Evolutionary conservation across 768 basidiomycete genomes (phyloP), one percentile per base, ranked within the genome.

Genomic region (Cyclocybe aegerita): DNA sequence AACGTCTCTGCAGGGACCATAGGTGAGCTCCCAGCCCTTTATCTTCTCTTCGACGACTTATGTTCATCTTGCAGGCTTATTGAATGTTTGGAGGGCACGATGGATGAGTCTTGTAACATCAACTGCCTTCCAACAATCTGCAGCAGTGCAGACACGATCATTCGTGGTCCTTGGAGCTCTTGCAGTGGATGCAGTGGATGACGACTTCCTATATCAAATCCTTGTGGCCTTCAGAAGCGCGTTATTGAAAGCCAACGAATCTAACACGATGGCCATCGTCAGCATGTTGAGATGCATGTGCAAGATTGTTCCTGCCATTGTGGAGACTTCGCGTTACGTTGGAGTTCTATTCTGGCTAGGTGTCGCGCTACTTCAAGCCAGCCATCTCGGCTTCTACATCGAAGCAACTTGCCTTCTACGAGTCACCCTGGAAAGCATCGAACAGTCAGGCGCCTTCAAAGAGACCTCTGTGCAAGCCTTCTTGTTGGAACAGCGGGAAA

Each of bases 161-260:
- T 96, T 95, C 65, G 80, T 89, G 31, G 83, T 88, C 3, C 78
- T 97, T 7, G 90, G 90, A 3, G 77, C 80, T n/a, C 77, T 95
- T n/a, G 86, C 90, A 11, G 81, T 81, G 3, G 79, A 86, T 2
- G 90, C 93, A 17, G 88, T 94, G 37, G 94, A 97, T 56, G 94
- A 95, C 54, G 94, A 97, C 63, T 82, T 94, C 56, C 73, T 96
- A 46, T 96, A 95, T 59, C 94, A 97, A 63, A 92, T 96, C 68
- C 80, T 95, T 7, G 88, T 94, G 5, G 91, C 94, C 0, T 85
- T 95, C 66, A 82, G 81, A 55, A 85, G 79, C 0, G 87, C 89
- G 0, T 70, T 96, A 12, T 64, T 69, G 8, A 82, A 85, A 58
- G 77, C 84, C n/a, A 81, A 79, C 30, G 86, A 88, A 59, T 74